A percentile compares a stretch with the other conserved stretches of the same genome.
These are phyloP conservation scores for Penicillium glabrum DNA, from an alignment of 2,329 filamentous ascomycete species.

Conservation along the genomic window DNA sequence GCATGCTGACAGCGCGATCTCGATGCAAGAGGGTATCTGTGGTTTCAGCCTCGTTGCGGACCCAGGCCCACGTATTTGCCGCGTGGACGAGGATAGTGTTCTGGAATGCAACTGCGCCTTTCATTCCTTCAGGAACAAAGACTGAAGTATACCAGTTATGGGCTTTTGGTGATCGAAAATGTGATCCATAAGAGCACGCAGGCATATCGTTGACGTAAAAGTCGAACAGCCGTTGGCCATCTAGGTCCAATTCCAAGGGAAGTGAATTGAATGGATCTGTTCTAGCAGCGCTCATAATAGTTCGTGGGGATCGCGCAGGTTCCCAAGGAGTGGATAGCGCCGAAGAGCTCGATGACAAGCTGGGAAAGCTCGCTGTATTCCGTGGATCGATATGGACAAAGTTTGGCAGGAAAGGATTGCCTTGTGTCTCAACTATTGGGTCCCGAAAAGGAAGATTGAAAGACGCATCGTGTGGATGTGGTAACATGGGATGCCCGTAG, in stretches of 20 bases:
- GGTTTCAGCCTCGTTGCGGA: constrained; percentile 34
- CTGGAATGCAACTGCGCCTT: constrained; percentile 38
- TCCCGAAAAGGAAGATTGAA: constrained; percentile 1
- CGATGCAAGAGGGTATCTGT: constrained; percentile 31
- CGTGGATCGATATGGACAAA: constrained; percentile 1
- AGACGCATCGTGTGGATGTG: not conserved
- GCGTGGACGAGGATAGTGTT: constrained; percentile 42
- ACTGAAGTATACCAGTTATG: constrained; percentile 42
- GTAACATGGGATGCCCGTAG: not conserved
- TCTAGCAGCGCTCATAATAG: constrained; percentile 36
- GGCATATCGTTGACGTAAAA: constrained; percentile 44
- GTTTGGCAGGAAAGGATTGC: not conserved
- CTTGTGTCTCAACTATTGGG: constrained; percentile 1
- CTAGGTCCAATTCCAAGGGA: constrained; percentile 31
- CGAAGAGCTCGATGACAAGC: constrained; percentile 10
- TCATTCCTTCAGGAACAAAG: constrained; percentile 43
- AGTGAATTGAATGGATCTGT: constrained; percentile 40
- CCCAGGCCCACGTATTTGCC: constrained; percentile 40
- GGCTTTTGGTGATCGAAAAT: constrained; percentile 32
- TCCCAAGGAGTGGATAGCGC: constrained; percentile 15
- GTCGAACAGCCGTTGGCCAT: constrained; percentile 38
- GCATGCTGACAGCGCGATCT: constrained; percentile 33
- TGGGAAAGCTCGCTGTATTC: constrained; percentile 1
- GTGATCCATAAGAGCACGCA: constrained; percentile 39
- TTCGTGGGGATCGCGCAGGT: constrained; percentile 27